phyloP scores from a whole-genome alignment of 257 asterid species.

The Prunella vulgaris region DNA sequence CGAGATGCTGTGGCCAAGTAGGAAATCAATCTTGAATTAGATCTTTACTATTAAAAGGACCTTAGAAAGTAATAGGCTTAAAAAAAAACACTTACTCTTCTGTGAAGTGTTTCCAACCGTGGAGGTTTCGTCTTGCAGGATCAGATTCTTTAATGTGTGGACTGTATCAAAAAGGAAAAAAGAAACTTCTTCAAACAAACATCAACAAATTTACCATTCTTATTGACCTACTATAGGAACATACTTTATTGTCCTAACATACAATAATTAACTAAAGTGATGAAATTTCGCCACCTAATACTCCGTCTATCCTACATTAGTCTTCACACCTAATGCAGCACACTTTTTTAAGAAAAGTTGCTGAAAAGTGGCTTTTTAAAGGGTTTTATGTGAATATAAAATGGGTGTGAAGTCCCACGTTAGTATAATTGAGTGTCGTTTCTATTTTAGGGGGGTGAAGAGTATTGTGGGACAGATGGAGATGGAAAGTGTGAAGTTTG shows the following conservation, averaged over 20 bases:
- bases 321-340: too few relatives aligned
- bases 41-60: not conserved
- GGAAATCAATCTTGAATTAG: not conserved
- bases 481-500: too few relatives aligned
- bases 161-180: slow-evolving; percentile 38
- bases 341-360: too few relatives aligned
- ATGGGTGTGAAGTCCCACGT: too few relatives aligned
- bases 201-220: not conserved
- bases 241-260: slow-evolving; percentile 9
- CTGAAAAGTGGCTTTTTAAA: too few relatives aligned
- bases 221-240: not conserved
- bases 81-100: slow-evolving; percentile 53
- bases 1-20: slow-evolving; percentile 57
- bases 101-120: slow-evolving; percentile 44
- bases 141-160: slow-evolving; percentile 69
- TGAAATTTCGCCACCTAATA: not conserved
- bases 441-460: too few relatives aligned
- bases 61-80: not conserved
- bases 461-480: too few relatives aligned
- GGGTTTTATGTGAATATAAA: too few relatives aligned
- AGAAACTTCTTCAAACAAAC: not conserved
- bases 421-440: too few relatives aligned
- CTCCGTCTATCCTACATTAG: too few relatives aligned
- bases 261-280: slow-evolving; percentile 1
- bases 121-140: slow-evolving; percentile 66